Percentiles rank a stretch among this genome's conserved stretches.
phyloP scores from a whole-genome alignment of 192 early-diverging fungal species.

The Allomyces macrogynus region DNA sequence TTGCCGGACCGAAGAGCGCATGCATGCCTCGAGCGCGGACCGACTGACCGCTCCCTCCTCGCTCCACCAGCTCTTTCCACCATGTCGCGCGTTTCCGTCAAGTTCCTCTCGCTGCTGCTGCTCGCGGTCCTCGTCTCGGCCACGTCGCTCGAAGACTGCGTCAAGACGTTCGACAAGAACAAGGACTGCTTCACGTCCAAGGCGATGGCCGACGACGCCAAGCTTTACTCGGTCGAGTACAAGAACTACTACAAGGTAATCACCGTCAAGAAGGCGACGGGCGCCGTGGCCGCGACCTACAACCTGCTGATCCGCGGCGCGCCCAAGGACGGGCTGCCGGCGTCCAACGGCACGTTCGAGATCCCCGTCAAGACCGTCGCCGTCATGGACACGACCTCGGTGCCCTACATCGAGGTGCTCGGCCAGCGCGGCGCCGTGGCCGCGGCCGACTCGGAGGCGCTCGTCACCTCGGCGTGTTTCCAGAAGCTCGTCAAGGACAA shows the following conservation, averaged over 20 bases:
- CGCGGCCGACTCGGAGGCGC: constrained; percentile 17
- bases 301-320: constrained; percentile 18
- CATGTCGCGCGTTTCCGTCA: neutral
- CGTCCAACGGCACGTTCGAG: constrained; percentile 11
- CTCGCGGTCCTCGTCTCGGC: neutral
- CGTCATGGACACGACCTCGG: constrained; percentile 16
- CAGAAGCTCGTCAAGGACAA: constrained; percentile 17
- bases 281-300: constrained; percentile 8
- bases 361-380: constrained; percentile 17
- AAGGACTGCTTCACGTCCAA: neutral
- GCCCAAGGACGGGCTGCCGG: constrained; percentile 10
- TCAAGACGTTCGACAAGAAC: neutral
- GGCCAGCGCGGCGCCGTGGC: constrained; percentile 17
- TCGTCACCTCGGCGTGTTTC: constrained; percentile 22
- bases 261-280: constrained; percentile 11
- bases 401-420: constrained; percentile 21
- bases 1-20: too few species aligned
- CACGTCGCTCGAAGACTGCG: neutral
- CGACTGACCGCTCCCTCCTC: too few species aligned
- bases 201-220: neutral
- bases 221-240: constrained; percentile 17
- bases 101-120: neutral
- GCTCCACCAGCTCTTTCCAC: too few species aligned
- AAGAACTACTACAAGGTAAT: constrained; percentile 24
- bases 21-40: too few species aligned